Conservation (phyloP, 495 filamentous ascomycete genomes). For the Trichoderma erinaceum region DNA sequence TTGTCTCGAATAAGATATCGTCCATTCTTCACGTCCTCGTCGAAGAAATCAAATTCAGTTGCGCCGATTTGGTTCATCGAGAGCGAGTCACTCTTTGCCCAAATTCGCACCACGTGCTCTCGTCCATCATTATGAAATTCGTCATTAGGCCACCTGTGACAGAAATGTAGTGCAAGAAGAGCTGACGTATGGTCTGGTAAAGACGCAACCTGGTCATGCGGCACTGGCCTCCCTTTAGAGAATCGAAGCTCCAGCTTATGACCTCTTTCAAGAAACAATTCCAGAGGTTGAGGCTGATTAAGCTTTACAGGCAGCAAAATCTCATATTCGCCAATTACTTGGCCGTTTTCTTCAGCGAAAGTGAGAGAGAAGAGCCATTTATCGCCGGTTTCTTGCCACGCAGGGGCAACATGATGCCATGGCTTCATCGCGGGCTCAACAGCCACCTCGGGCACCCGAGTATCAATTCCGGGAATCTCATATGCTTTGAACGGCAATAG, state of each 20-base stretch:
- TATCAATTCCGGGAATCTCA: constrained; percentile 37
- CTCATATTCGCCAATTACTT: constrained; percentile 34
- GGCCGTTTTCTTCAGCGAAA: constrained; percentile 27
- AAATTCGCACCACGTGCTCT: constrained; percentile 37
- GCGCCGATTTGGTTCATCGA: constrained; percentile 18
- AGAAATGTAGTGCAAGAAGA: constrained; percentile 46
- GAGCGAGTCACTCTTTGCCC: constrained; percentile 21
- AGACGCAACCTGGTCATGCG: constrained; percentile 19
- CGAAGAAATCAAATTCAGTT: neutral
- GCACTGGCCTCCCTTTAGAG: neutral
- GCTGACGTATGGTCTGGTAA: constrained; percentile 38
- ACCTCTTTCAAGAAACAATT: constrained; percentile 44
- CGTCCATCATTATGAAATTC: constrained; percentile 20
- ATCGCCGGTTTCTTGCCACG: constrained; percentile 35
- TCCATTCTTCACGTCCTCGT: neutral
- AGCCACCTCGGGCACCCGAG: constrained; percentile 40
- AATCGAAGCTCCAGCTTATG: constrained; percentile 34
- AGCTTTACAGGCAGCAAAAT: constrained; percentile 41
- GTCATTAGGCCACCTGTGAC: constrained; percentile 29
- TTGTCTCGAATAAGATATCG: constrained; percentile 32
- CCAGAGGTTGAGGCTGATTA: constrained; percentile 37
- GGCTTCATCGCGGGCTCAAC: constrained; percentile 57
- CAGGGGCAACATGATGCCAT: constrained; percentile 55
- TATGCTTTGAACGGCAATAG: constrained; percentile 55
- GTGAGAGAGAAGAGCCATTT: constrained; percentile 29